Evolutionary conservation across 1,284 basidiomycete species (phyloP).

Genomic region (Takashimella tepidaria): DNA sequence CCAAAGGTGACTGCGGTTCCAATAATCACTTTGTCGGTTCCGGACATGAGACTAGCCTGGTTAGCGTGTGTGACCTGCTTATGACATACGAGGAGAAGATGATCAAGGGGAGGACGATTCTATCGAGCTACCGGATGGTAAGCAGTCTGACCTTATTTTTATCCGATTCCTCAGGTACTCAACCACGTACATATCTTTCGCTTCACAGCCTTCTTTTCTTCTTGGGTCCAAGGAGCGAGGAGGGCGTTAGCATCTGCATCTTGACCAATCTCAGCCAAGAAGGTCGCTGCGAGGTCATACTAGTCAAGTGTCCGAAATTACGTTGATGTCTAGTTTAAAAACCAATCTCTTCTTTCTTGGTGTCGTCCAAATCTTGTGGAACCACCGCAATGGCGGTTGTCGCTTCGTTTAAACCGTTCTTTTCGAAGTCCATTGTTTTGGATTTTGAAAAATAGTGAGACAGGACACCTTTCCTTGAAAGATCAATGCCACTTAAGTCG

Average conservation of each 20-base stretch:
- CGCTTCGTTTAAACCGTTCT: not conserved
- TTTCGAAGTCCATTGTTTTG: not conserved
- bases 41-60: constrained; percentile 5
- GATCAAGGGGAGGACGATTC: constrained; percentile 18
- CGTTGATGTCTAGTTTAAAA: too few species aligned
- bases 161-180: constrained; percentile 6
- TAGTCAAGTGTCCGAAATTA: not conserved
- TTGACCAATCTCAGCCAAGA: constrained; percentile 18
- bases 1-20: constrained; percentile 24
- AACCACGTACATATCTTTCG: constrained; percentile 16
- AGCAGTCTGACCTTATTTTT: not conserved
- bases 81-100: not conserved
- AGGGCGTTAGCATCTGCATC: constrained; percentile 19
- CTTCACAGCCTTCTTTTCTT: constrained; percentile 19
- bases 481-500: too few species aligned
- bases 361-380: not conserved
- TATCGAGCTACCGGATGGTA: constrained; percentile 14
- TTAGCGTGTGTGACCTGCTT: too few species aligned
- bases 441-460: too few species aligned
- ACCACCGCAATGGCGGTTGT: not conserved
- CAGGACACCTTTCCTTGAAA: too few species aligned
- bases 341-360: not conserved
- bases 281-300: constrained; percentile 21
- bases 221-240: constrained; percentile 21
- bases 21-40: constrained; percentile 24